These are phyloP conservation scores for Gentiana straminea DNA, from an alignment of 257 asterid species.

Conservation along the genomic window DNA sequence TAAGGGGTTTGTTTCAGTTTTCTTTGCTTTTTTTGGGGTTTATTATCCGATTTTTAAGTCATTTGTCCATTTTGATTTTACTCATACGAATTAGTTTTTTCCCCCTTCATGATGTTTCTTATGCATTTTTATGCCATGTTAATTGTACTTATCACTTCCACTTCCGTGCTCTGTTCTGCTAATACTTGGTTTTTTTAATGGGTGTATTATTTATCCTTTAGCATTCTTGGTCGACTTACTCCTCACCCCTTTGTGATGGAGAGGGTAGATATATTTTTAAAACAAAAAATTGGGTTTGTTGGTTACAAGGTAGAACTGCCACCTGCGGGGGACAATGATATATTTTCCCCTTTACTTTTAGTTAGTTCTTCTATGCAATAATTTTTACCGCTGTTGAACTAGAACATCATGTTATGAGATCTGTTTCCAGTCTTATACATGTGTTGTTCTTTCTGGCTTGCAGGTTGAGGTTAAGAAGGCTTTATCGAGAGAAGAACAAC, in stretches of 20 bases:
- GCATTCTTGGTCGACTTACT: no score
- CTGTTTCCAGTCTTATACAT: background rate
- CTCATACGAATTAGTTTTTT: background rate
- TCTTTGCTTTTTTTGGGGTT: background rate
- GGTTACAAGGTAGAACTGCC: no score
- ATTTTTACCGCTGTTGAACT: background rate
- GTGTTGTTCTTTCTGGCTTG: conserved; percentile 5
- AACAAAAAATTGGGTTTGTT: no score
- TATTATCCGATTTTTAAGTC: background rate
- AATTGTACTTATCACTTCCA: background rate
- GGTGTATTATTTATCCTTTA: no score
- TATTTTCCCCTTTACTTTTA: background rate
- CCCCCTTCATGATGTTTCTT: background rate
- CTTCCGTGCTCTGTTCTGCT: background rate
- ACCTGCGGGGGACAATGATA: no score
- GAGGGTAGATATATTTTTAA: no score
- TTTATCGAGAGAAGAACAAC: conserved; percentile 87
- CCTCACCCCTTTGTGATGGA: no score
- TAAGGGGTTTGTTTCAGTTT: background rate
- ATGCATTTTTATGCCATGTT: no score
- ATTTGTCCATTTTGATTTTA: background rate
- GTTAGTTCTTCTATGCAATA: no score
- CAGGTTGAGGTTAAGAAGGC: conserved; percentile 95
- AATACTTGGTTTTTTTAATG: background rate
- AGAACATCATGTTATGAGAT: background rate